phyloP scores from a whole-genome alignment of 2,329 filamentous ascomycete genomes.

The Ceratocystis lukuohia region DNA sequence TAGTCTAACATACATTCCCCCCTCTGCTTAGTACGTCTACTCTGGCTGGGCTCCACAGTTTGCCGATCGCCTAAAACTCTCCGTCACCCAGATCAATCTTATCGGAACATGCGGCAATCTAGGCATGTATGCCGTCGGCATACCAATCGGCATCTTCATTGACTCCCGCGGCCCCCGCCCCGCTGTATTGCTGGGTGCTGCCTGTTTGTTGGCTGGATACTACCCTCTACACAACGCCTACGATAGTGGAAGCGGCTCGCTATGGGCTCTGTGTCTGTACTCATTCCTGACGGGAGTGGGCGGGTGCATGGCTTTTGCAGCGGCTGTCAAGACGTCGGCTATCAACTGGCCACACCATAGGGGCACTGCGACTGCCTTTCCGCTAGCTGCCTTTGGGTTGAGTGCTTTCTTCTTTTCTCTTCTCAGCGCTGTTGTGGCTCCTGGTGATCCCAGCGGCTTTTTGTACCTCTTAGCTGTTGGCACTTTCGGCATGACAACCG shows the following conservation, averaged over 20 bases:
- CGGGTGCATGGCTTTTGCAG: conserved; percentile 81
- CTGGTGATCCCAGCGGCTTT: conserved; percentile 69
- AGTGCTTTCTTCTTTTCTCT: conserved; percentile 94
- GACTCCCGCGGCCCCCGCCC: conserved; percentile 70
- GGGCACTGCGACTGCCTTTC: conserved; percentile 88
- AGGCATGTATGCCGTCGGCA: conserved; percentile 85
- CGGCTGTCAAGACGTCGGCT: conserved; percentile 72
- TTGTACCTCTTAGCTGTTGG: conserved; percentile 67
- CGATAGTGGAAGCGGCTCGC: conserved; percentile 48
- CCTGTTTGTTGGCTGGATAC: conserved; percentile 66
- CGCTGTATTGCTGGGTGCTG: conserved; percentile 60
- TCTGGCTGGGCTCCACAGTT: conserved; percentile 97
- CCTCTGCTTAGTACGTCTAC: conserved; percentile 67
- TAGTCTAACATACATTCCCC: conserved; percentile 12
- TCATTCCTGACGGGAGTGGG: conserved; percentile 77
- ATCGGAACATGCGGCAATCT: conserved; percentile 78
- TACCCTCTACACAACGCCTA: conserved; percentile 74
- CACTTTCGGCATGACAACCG: conserved; percentile 60
- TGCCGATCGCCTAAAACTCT: conserved; percentile 69
- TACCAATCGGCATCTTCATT: conserved; percentile 78
- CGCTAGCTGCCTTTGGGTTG: conserved; percentile 80
- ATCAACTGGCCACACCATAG: conserved; percentile 85
- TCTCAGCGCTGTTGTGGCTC: conserved; percentile 62
- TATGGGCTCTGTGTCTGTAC: conserved; percentile 60
- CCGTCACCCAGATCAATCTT: conserved; percentile 84